These are phyloP conservation scores for Juncus inflexus DNA, from an alignment of 176 grass and related monocot genomes.

Conservation along the genomic window DNA sequence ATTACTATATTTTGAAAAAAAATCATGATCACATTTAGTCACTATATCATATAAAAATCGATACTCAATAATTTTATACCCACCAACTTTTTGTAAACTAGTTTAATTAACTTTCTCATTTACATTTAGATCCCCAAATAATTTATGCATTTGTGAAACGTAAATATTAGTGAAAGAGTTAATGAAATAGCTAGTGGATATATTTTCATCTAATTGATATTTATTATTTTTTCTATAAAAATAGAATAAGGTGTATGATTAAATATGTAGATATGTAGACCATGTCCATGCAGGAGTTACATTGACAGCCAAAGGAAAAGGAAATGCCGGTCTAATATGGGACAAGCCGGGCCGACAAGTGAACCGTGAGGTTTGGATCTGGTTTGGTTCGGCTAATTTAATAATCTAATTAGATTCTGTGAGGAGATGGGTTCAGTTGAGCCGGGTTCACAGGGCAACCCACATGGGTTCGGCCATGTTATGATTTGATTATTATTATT, in stretches of 20 bases:
- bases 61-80: no score
- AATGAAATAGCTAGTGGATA: no score
- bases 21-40: no score
- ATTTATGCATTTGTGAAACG: no score
- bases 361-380: conserved; percentile 26
- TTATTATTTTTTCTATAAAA: background rate
- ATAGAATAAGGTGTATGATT: background rate
- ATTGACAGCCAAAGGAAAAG: conserved; percentile 9
- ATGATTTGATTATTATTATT: background rate
- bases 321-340: conserved; percentile 3
- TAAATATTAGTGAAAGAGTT: no score
- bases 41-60: no score
- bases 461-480: conserved; percentile 29
- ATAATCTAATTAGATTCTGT: conserved; percentile 29
- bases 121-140: no score
- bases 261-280: background rate
- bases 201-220: no score
- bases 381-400: background rate
- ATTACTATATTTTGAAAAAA: no score
- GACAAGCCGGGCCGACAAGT: conserved; percentile 37
- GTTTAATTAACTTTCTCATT: no score
- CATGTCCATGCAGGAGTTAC: background rate
- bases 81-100: no score
- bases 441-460: conserved; percentile 23
- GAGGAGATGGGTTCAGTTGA: conserved; percentile 25